Base-by-base conservation (phyloP, 108 stramenopile species). In the Skeletonema menzelii region DNA sequence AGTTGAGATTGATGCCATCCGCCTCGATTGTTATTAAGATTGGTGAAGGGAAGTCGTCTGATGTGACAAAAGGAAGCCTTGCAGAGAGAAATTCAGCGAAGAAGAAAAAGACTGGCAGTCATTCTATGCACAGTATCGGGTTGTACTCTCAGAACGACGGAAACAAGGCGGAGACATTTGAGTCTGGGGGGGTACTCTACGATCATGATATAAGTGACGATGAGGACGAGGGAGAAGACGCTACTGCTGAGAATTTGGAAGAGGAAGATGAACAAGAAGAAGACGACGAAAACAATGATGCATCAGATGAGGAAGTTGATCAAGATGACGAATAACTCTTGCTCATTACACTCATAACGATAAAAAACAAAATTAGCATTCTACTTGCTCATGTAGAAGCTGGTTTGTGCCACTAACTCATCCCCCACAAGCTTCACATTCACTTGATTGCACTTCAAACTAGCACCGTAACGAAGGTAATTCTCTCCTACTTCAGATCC, bases 71-170 rank as follows among this genome's bases (percentile, higher is more conserved):
- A 27, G 69, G 63, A 59, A 82, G 70, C 32, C 74, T 95, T 15
- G 82, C 80, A 22, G 87, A 92, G 49, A 78, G 94, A 60, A 87
- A 86, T 20, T 74, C 85, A 28, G 75, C 80, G 22, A 85, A 85
- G 59, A 74, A 79, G 31, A 90, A 84, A 55, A 88, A 82, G 58
- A 88, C 83, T 27, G 94, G 94, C 1, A 91, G 88, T 56, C 92
- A 95, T 58, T 88, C 92, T 11, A 95, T 95, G 95, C 95, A 95
- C 55, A 89, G 88, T 49, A 85, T 91, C 31, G 95, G 95, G n/a
- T 75, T 95, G 27, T 95, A 95, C 66, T 49, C 91, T 0, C 91
- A 89, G 59, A 87, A 93, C 67, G 95, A 95, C 69, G 90, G 91
- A 30, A 79, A 72, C 46, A 95, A 95, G 64, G 91, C 75, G 6